phyloP scores from a whole-genome alignment of 2,329 filamentous ascomycete species.

The Cladophialophora psammophila region DNA sequence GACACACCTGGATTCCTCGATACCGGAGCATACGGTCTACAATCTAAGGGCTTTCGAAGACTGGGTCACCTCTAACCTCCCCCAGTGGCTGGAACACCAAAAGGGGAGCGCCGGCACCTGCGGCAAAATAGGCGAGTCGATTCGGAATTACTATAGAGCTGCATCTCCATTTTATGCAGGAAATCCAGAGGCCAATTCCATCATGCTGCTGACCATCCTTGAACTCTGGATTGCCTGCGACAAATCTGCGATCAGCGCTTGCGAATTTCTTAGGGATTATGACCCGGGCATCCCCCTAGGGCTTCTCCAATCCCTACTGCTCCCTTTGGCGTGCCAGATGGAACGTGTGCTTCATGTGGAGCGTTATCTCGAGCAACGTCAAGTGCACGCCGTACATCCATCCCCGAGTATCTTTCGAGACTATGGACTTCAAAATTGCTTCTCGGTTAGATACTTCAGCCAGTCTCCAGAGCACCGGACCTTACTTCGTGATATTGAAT shows the following conservation, averaged over 20 bases:
- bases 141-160: not conserved
- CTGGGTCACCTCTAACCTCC: not conserved
- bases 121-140: not conserved
- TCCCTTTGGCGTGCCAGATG: slow-evolving; percentile 41
- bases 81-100: slow-evolving; percentile 5
- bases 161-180: slow-evolving; percentile 11
- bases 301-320: slow-evolving; percentile 38
- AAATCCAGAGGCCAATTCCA: slow-evolving; percentile 6
- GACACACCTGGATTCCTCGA: not conserved
- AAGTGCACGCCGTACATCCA: not conserved
- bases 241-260: slow-evolving; percentile 11
- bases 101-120: not conserved
- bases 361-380: slow-evolving; percentile 16
- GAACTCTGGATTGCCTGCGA: slow-evolving; percentile 23
- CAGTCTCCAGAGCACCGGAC: slow-evolving; percentile 52
- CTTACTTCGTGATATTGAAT: slow-evolving; percentile 50
- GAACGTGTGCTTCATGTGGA: slow-evolving; percentile 30
- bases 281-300: slow-evolving; percentile 15
- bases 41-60: not conserved
- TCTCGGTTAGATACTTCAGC: slow-evolving; percentile 59
- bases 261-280: slow-evolving; percentile 20
- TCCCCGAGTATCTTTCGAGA: slow-evolving; percentile 20
- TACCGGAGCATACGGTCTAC: slow-evolving; percentile 1
- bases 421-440: slow-evolving; percentile 42
- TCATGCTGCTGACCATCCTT: slow-evolving; percentile 1